Base-by-base conservation (phyloP, 2,329 filamentous ascomycete species). In the Dothidotthia symphoricarpi region DNA sequence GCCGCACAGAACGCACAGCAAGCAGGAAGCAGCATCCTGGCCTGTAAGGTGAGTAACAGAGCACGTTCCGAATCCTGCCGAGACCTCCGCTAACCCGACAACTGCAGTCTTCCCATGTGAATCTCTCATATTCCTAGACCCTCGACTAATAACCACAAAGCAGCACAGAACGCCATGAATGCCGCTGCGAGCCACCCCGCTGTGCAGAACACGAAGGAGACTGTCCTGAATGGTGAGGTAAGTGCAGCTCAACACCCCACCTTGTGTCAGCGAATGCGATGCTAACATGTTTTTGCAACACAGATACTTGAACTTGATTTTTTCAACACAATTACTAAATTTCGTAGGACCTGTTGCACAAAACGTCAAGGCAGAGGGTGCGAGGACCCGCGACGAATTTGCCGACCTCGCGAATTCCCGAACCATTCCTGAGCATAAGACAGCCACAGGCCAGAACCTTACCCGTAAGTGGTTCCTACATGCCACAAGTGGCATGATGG, bases 371-470 rank as follows among this genome's bases (percentile, higher is more conserved):
- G 70, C 73, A 43, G 73, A 82, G 65, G 70, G 72, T 41, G 70
- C 71, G 49, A 76, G 76, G 61, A 80, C 80, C 31, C 68, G 69
- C 53, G 69, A 72, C 47, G 79, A 82, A 64, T 76, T 82, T 59
- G 72, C 70, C 50, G 77, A 79, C 49, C 69, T 83, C 43, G 77
- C 76, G 46, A 71, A 72, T 56, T 67, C 76, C 39, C 74, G 75
- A 45, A 69, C 71, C 31, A 72, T 71, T 16, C 77, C 78, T 15
- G 70, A 75, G 29, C 69, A 74, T 52, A 74, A 73, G 47, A 74
- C 79, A 44, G 74, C 74, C 36, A 81, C 76, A 51, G 78, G 78
- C 49, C 80, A 83, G 63, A 74, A 77, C 47, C 68, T 83, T 63
- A 83, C 80, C 38, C 78, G 75, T 77, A 72, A 40, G 75, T 64